phyloP scores from a whole-genome alignment of 805 yeast genomes.

The Groenewaldozyma tartarivorans region DNA sequence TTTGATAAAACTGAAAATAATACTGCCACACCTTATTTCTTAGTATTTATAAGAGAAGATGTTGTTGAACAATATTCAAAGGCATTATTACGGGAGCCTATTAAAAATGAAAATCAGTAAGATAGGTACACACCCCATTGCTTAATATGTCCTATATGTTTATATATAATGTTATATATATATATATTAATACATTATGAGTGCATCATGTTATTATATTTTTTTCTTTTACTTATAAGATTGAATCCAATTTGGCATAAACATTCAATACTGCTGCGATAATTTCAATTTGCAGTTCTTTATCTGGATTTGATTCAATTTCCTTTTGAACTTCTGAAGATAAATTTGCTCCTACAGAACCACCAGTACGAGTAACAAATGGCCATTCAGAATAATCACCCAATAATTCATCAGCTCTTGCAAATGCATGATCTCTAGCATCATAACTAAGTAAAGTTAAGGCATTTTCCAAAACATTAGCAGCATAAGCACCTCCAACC shows the following conservation, averaged over 20 bases:
- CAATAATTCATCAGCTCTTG: conserved; percentile 87
- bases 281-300: conserved; percentile 71
- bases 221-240: conserved; percentile 38
- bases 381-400: conserved; percentile 80
- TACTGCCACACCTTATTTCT: conserved; percentile 89
- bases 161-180: too few species aligned
- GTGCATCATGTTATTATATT: neutral
- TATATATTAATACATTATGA: too few species aligned
- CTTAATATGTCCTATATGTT: too few species aligned
- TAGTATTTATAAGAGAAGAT: conserved; percentile 71
- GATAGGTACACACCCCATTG: too few species aligned
- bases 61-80: conserved; percentile 29
- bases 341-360: conserved; percentile 61
- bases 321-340: conserved; percentile 41
- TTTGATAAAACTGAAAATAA: conserved; percentile 37
- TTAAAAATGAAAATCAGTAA: too few species aligned
- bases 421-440: conserved; percentile 83
- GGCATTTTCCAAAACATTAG: conserved; percentile 90
- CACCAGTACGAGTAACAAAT: conserved; percentile 43
- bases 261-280: conserved; percentile 88
- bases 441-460: conserved; percentile 65
- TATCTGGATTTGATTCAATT: conserved; percentile 38
- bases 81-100: conserved; percentile 12
- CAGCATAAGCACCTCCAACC: conserved; percentile 87
- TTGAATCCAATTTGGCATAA: conserved; percentile 85